phyloP scores from a whole-genome alignment of 2,329 filamentous ascomycete species.

The Ophiostoma populinum region DNA sequence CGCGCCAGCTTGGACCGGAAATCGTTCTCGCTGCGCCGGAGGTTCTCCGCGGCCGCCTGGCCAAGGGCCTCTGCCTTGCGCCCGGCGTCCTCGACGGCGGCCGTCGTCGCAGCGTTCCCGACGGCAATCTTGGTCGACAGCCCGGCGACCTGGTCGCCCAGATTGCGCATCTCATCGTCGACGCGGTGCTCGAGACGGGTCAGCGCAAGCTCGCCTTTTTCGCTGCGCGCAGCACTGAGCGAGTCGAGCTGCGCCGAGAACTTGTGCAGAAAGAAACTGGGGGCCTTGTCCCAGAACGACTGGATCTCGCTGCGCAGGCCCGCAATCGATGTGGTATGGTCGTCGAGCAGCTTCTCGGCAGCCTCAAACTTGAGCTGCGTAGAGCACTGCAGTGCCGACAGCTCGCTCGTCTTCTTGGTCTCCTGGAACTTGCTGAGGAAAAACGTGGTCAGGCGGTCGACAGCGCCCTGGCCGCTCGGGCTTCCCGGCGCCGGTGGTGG shows the following conservation, averaged over 20 bases:
- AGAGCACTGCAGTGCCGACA: constrained; percentile 4
- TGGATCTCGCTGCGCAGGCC: constrained; percentile 6
- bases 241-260: constrained; percentile 7
- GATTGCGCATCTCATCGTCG: constrained; percentile 9
- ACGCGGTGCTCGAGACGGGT: constrained; percentile 8
- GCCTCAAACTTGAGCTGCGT: constrained; percentile 10
- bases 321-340: constrained; percentile 2
- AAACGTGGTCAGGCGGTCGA: constrained; percentile 9
- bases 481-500: background rate
- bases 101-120: background rate
- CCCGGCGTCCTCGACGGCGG: constrained; percentile 2
- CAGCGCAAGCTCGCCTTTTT: constrained; percentile 7
- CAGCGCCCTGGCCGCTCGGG: background rate
- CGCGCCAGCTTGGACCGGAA: constrained; percentile 2
- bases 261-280: constrained; percentile 8
- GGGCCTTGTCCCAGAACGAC: constrained; percentile 9
- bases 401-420: constrained; percentile 4
- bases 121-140: constrained; percentile 10
- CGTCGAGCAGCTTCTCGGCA: constrained; percentile 6
- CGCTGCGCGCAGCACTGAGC: constrained; percentile 1
- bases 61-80: background rate
- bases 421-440: constrained; percentile 11
- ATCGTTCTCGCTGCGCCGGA: constrained; percentile 6
- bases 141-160: constrained; percentile 7
- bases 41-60: background rate